Conservation (phyloP, 768 basidiomycete species). For the Boletus rex-veris region DNA sequence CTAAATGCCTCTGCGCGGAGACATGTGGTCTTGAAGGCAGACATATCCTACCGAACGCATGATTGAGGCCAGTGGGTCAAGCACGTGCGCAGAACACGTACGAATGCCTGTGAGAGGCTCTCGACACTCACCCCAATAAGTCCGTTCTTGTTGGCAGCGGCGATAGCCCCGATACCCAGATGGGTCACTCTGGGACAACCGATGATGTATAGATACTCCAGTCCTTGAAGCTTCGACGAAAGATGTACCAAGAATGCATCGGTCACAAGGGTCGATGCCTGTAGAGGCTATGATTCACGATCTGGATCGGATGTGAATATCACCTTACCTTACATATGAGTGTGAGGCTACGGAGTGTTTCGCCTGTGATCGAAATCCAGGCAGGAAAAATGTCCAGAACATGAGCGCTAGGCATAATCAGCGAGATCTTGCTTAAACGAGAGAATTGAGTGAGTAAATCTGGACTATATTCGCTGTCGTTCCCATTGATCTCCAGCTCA, state of each 20-base stretch:
- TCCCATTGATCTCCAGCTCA: constrained; percentile 72
- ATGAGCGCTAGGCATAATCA: constrained; percentile 69
- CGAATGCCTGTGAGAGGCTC: constrained; percentile 57
- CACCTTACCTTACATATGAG: constrained; percentile 64
- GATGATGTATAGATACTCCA: constrained; percentile 57
- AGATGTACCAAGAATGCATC: constrained; percentile 52
- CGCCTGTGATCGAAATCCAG: constrained; percentile 49
- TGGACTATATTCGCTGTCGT: constrained; percentile 48
- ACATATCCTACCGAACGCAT: constrained; percentile 46
- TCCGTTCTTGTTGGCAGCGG: constrained; percentile 43
- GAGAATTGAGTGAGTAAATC: constrained; percentile 46
- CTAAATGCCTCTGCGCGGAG: constrained; percentile 34
- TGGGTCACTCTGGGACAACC: constrained; percentile 73
- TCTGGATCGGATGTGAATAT: neutral
- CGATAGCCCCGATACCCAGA: constrained; percentile 49
- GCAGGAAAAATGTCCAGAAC: constrained; percentile 47
- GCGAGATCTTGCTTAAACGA: constrained; percentile 50
- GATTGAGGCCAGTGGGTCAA: neutral
- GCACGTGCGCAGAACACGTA: constrained; percentile 31
- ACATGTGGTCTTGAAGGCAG: constrained; percentile 41
- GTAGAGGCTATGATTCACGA: neutral
- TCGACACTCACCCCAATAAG: constrained; percentile 59
- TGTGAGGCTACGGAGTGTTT: constrained; percentile 53
- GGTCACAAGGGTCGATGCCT: constrained; percentile 59
- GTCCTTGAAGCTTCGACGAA: constrained; percentile 43